Evolutionary conservation across 208 protist genomes (phyloP), one percentile per base, ranked within the genome.

Genomic region (Acanthamoeba royreba): DNA sequence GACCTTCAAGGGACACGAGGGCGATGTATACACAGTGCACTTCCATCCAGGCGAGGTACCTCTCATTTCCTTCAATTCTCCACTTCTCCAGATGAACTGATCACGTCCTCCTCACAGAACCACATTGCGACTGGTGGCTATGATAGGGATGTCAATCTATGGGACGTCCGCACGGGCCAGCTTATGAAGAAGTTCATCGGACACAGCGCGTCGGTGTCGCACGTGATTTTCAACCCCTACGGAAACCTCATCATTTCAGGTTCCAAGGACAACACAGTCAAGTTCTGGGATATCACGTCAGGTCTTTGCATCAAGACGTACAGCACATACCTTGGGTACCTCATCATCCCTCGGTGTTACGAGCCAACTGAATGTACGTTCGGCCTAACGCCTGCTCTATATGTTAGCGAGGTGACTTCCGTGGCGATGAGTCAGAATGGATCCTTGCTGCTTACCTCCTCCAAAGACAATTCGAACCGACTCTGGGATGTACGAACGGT

Each of bases 401-500:
- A 9, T 55, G 13, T 19, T 35, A 72, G 96, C n/a, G 96, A 98
- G 72, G 94, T 97, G 3, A 96, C 96, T 28, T 96, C 90, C 1
- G 95, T 97, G 3, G 87, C 58, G 7, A 88, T 95, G 11, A 96
- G 95, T 28, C 47, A 40, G 1, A 66, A 38, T 7, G 97, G 97
- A 15, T 74, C 83, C 4, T 83, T 95, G 61, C 45, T 97, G 22
- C 77, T 98, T 9, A 89, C 49, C 5, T 94, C 93, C 0, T 96
- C 93, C 17, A 97, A 97, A 55, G 96, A 97, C 89, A 97, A 97
- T 63, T 94, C 95, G 0, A 96, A 97, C 49, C 94, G 97, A 28
- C 49, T 98, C n/a, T 97, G 96, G 96, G 97, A 98, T 69, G 69
- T 97, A 33, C 94, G 97, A 25, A 96, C 93, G 58, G 95, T 95